Evolutionary conservation across 2,329 filamentous ascomycete genomes (phyloP), one percentile per base, ranked within the genome.

Genomic region (Cladosporium sp.): DNA sequence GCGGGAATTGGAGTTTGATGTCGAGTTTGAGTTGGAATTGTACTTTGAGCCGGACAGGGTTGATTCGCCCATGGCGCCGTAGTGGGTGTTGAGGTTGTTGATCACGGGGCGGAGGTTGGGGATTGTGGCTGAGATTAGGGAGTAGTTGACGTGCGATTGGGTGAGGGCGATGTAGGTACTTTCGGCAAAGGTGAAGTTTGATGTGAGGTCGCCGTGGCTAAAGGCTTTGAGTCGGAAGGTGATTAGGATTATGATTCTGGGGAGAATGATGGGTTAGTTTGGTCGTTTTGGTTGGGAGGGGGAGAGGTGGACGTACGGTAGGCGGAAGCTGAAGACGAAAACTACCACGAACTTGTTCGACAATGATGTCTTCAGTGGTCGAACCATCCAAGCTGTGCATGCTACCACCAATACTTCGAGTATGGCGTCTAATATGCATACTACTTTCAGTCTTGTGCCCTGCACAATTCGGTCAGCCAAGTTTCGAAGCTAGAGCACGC

Each of bases 101-200:
- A 57, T 48, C 13, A 57, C 49, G 6, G 49, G 50, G 8, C 54
- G 54, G 7, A 55, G 35, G 27, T 52, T 52, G 12, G 53, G 45
- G 13, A 58, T 56, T 4, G 56, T 58, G 12, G 54, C 49, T 19
- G 54, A 49, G 33, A 58, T 52, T 18, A 58, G 41, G 13, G 54
- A 52, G 51, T 53, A 57, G 42, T 46, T 47, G 16, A 58, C 41
- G 38, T 58, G 52, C 19, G 49, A 53, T 25, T 56, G 53, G 2
- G 54, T 58, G 41, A 48, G 51, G 19, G 41, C 39, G 20, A 58
- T 51, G 35, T 52, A 56, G 12, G 36, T n/a, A 13, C 49, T 52
- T 42, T 54, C 51, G 12, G 36, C 16, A 7, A 55, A 42, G 9
- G 49, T 55, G 13, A 52, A 50, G 20, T 58, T 43, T 1, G 40